These are phyloP conservation scores for Ulota crispa DNA, from an alignment of 225 moss, liverwort and hornwort species.

Conservation along the genomic window DNA sequence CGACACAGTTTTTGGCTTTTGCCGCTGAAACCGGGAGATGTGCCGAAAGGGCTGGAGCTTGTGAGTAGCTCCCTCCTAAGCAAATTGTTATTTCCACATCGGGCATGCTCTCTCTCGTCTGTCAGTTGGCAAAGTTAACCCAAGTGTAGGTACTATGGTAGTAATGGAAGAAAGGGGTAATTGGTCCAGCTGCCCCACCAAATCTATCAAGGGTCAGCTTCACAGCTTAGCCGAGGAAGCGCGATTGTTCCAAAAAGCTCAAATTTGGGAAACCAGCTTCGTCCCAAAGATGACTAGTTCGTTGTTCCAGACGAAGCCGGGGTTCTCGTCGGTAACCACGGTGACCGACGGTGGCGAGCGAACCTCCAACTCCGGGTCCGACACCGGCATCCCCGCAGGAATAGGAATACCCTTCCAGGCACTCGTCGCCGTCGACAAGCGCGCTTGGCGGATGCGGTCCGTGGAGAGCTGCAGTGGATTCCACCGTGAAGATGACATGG, in stretches of 20 bases:
- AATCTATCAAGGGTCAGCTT: constrained; percentile 21
- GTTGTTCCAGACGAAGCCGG: constrained; percentile 28
- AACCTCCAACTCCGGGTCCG: constrained; percentile 37
- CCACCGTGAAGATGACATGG: constrained; percentile 37
- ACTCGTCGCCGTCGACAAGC: constrained; percentile 12
- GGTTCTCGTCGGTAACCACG: constrained; percentile 28
- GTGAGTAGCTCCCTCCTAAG: background rate
- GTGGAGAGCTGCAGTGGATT: constrained; percentile 35
- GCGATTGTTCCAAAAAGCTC: constrained; percentile 25
- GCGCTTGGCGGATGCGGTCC: constrained; percentile 36
- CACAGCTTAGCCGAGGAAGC: constrained; percentile 28
- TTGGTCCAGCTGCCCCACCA: constrained; percentile 25
- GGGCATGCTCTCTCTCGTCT: constrained; percentile 48
- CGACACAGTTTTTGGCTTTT: background rate
- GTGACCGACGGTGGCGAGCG: constrained; percentile 38
- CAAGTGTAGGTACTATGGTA: constrained; percentile 12
- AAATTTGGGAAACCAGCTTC: constrained; percentile 17
- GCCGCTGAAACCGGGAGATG: background rate
- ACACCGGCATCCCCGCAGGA: constrained; percentile 29
- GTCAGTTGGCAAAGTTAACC: constrained; percentile 22
- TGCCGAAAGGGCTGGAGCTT: background rate
- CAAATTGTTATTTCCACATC: background rate
- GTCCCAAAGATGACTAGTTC: background rate
- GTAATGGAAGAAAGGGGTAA: constrained; percentile 27
- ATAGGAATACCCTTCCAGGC: constrained; percentile 32